Evolutionary conservation across 192 early-diverging fungal species (phyloP).

Genomic region (Umbelopsis vinacea): DNA sequence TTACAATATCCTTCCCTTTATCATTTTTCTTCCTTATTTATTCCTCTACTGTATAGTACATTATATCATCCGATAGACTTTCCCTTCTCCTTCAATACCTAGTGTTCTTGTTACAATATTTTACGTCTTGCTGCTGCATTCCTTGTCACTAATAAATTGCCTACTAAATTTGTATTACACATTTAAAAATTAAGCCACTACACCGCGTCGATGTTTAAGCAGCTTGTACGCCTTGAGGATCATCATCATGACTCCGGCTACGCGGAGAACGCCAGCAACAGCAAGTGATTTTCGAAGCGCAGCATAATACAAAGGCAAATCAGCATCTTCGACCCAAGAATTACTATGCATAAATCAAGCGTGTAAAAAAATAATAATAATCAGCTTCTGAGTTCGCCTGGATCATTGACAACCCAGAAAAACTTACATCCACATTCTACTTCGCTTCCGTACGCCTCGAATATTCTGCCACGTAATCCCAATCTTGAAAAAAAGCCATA

Average conservation of each 20-base stretch:
- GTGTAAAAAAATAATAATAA: not conserved
- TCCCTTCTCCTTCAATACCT: not conserved
- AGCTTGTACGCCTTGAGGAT: not conserved
- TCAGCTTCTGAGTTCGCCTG: too few species aligned
- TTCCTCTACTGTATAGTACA: constrained; percentile 8
- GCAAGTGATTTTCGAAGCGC: constrained; percentile 21
- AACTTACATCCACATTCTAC: not conserved
- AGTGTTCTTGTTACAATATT: not conserved
- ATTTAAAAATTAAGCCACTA: not conserved
- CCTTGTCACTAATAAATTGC: not conserved
- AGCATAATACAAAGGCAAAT: constrained; percentile 14
- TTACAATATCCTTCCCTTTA: too few species aligned
- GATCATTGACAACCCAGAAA: not conserved
- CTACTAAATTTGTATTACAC: not conserved
- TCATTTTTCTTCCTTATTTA: not conserved
- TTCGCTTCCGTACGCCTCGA: not conserved
- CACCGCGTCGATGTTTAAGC: not conserved
- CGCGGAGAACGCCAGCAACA: constrained; percentile 19
- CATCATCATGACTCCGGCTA: not conserved
- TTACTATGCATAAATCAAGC: constrained; percentile 12
- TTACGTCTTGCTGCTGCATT: not conserved
- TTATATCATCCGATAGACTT: constrained; percentile 21
- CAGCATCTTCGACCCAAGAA: not conserved
- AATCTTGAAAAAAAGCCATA: constrained; percentile 5
- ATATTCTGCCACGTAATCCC: not conserved